Evolutionary conservation across 495 filamentous ascomycete genomes (phyloP).

Genomic region (Penicillium odoratum): DNA sequence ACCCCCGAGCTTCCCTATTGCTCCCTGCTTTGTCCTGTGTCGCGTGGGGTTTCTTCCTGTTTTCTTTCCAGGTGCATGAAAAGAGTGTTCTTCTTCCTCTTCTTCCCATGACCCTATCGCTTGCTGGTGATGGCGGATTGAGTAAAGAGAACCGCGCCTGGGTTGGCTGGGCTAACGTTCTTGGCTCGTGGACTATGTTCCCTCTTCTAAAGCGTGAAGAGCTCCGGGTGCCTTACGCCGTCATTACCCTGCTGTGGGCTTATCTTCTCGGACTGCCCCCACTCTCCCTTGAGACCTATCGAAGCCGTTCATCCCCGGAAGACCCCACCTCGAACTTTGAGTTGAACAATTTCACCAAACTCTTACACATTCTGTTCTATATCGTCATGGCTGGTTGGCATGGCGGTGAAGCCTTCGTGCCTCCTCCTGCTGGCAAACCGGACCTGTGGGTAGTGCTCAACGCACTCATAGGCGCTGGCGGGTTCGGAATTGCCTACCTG

Average conservation of each 20-base stretch:
- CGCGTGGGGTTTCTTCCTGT: conserved; percentile 96
- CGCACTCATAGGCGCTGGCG: conserved; percentile 78
- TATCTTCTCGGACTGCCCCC: conserved; percentile 87
- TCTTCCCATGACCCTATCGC: conserved; percentile 84
- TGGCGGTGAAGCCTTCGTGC: conserved; percentile 64
- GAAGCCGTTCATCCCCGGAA: conserved; percentile 38
- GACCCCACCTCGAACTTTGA: conserved; percentile 40
- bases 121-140: conserved; percentile 74
- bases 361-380: conserved; percentile 77
- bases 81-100: conserved; percentile 92
- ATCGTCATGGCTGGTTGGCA: conserved; percentile 77
- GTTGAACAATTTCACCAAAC: conserved; percentile 53
- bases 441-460: conserved; percentile 94
- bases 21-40: conserved; percentile 76
- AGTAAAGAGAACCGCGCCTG: conserved; percentile 75
- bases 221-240: conserved; percentile 77
- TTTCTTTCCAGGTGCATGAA: conserved; percentile 96
- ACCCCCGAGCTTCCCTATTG: conserved; percentile 72
- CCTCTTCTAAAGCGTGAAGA: conserved; percentile 85
- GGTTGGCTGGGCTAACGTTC: conserved; percentile 89
- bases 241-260: conserved; percentile 82
- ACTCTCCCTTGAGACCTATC: conserved; percentile 66
- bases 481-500: conserved; percentile 82
- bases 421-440: conserved; percentile 71
- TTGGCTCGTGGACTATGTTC: conserved; percentile 93